Evolutionary conservation across 495 filamentous ascomycete genomes (phyloP).

Genomic region (Neurospora hispaniola): DNA sequence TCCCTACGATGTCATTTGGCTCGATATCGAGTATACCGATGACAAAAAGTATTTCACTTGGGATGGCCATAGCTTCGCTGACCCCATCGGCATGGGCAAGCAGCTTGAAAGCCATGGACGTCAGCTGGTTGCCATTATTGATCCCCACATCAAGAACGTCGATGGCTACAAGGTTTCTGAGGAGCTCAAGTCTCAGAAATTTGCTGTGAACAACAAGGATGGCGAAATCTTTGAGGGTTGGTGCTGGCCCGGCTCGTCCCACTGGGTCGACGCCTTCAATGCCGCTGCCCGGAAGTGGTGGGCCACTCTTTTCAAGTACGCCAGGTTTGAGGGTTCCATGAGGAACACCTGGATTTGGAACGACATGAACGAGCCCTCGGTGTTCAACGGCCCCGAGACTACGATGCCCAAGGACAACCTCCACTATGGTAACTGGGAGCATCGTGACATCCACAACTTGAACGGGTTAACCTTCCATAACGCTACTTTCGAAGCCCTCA

Average conservation of each 20-base stretch:
- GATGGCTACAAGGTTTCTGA: constrained; percentile 64
- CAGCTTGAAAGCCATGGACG: constrained; percentile 72
- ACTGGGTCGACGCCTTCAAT: constrained; percentile 95
- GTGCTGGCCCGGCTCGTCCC: constrained; percentile 95
- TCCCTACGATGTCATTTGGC: constrained; percentile 97
- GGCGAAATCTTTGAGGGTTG: constrained; percentile 84
- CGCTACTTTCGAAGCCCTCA: constrained; percentile 75
- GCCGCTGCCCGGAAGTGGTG: constrained; percentile 83
- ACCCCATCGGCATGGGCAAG: constrained; percentile 79
- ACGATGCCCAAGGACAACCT: constrained; percentile 98
- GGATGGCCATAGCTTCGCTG: constrained; percentile 75
- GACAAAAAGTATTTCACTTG: constrained; percentile 97
- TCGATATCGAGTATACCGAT: constrained; percentile 94
- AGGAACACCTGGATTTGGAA: constrained; percentile 94
- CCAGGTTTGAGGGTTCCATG: constrained; percentile 70
- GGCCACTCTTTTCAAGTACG: constrained; percentile 75
- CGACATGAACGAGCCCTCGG: constrained; percentile 98
- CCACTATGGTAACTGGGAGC: constrained; percentile 87
- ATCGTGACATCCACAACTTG: constrained; percentile 90
- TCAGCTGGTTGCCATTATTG: constrained; percentile 89
- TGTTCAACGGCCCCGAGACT: constrained; percentile 95
- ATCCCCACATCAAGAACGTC: constrained; percentile 94
- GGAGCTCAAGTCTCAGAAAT: constrained; percentile 70
- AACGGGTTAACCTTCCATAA: constrained; percentile 91
- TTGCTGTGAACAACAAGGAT: constrained; percentile 83